Conservation (phyloP, 2,329 filamentous ascomycete species). For the Dryadomyces sulphureus region DNA sequence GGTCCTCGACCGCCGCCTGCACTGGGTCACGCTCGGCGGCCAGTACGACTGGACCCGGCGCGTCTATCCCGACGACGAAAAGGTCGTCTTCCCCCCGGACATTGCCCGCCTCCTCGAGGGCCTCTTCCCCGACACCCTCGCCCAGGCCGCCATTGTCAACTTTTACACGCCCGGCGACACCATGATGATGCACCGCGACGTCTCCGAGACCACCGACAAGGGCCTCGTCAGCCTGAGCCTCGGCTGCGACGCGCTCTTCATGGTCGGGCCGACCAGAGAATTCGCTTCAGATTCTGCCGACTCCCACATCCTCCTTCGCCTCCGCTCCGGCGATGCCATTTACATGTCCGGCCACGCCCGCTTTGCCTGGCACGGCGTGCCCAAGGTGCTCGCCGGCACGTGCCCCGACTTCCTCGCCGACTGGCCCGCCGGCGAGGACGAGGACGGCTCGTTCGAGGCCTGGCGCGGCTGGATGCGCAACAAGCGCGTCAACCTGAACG, state of each 20-base stretch:
- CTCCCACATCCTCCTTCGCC: conserved; percentile 43
- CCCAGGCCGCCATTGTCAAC: conserved; percentile 88
- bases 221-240: conserved; percentile 76
- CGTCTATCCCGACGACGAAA: conserved; percentile 44
- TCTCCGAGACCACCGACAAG: conserved; percentile 68
- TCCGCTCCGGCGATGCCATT: conserved; percentile 76
- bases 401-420: conserved; percentile 60
- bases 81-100: conserved; percentile 53
- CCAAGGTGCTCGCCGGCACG: conserved; percentile 65
- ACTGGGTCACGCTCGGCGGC: conserved; percentile 88
- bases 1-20: conserved; percentile 64
- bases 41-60: conserved; percentile 95
- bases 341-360: conserved; percentile 74
- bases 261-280: conserved; percentile 48
- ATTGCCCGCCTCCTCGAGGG: conserved; percentile 50
- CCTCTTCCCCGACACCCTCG: conserved; percentile 61
- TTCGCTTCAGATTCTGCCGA: conserved; percentile 2
- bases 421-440: conserved; percentile 47
- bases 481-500: conserved; percentile 85
- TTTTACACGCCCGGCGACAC: conserved; percentile 84
- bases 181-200: conserved; percentile 84
- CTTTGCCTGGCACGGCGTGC: conserved; percentile 92
- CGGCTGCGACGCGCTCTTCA: conserved; percentile 80
- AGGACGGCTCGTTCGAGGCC: conserved; percentile 37
- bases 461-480: conserved; percentile 82